Evolutionary conservation across 345 rosid genomes (phyloP).

Genomic region (Acer yangbiense): DNA sequence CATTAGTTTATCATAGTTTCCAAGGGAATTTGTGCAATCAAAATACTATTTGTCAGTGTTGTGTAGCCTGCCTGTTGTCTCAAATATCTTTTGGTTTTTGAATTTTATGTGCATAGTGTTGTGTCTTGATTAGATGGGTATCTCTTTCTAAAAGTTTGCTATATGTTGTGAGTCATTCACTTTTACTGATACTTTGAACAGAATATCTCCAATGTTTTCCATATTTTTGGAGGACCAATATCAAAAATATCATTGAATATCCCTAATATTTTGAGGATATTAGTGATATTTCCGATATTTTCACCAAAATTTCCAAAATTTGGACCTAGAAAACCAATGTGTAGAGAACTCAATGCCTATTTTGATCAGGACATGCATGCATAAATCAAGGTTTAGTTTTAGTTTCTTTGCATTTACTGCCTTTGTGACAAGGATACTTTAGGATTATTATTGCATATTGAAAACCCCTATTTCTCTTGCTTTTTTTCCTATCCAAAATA

Average conservation of each 20-base stretch:
- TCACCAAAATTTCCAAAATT: too few species aligned
- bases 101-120: neutral
- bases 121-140: neutral
- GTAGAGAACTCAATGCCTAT: neutral
- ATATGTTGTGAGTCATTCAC: too few species aligned
- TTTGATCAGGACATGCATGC: constrained; percentile 3
- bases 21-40: neutral
- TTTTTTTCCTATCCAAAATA: neutral
- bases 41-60: neutral
- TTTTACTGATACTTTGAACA: too few species aligned
- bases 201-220: too few species aligned
- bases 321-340: too few species aligned
- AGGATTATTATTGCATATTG: neutral
- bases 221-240: too few species aligned
- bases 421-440: neutral
- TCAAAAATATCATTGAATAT: too few species aligned
- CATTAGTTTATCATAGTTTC: neutral
- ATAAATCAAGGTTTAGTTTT: neutral
- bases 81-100: neutral
- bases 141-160: constrained; percentile 4
- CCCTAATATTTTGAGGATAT: too few species aligned
- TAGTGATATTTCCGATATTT: too few species aligned
- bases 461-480: neutral
- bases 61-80: neutral
- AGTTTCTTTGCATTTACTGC: neutral